phyloP scores from a whole-genome alignment of 345 rosid species.

The Zanthoxylum bungeanum region DNA sequence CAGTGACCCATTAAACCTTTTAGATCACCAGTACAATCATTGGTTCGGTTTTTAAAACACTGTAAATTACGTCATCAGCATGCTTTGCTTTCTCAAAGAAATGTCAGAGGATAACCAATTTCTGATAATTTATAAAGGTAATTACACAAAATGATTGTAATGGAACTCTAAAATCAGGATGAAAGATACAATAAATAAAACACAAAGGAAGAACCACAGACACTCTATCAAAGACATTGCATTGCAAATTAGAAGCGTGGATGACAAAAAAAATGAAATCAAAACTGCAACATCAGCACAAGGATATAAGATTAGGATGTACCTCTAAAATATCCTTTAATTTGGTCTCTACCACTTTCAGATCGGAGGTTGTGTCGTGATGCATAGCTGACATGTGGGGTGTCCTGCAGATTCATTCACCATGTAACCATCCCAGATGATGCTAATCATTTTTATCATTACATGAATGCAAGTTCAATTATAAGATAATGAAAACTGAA shows the following conservation, averaged over 20 bases:
- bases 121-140: background rate
- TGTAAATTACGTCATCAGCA: background rate
- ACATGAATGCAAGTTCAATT: background rate
- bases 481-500: background rate
- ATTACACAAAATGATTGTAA: background rate
- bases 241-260: background rate
- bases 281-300: background rate
- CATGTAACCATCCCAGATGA: background rate
- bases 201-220: too few species aligned
- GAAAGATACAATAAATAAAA: too few species aligned
- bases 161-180: too few species aligned
- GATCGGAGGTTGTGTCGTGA: constrained; percentile 65
- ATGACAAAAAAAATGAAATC: background rate
- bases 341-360: constrained; percentile 59
- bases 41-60: too few species aligned
- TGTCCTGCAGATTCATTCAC: constrained; percentile 43
- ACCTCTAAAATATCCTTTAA: constrained; percentile 67
- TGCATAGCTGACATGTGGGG: constrained; percentile 83
- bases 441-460: background rate
- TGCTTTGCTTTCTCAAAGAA: background rate
- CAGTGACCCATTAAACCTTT: too few species aligned
- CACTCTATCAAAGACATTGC: background rate
- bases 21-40: too few species aligned
- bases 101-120: background rate
- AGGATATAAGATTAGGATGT: constrained; percentile 13